Evolutionary conservation across 371 early-diverging fungal species (phyloP).

Genomic region (Zopfochytrium polystomum): DNA sequence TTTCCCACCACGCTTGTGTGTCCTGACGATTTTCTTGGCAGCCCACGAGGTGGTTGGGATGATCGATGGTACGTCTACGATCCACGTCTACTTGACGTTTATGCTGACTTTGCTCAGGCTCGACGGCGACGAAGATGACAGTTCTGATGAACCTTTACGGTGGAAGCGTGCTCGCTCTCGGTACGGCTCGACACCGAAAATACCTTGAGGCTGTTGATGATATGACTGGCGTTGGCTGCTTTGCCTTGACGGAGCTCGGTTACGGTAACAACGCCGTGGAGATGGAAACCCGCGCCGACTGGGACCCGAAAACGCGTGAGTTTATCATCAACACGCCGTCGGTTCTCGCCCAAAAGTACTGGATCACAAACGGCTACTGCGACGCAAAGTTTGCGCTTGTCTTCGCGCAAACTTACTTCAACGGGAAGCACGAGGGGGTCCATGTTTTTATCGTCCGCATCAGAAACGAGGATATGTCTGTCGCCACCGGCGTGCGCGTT

Average conservation of each 20-base stretch:
- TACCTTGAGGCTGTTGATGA: slow-evolving; percentile 56
- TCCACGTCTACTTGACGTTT: no score
- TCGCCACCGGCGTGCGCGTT: slow-evolving; percentile 56
- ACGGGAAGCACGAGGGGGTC: slow-evolving; percentile 63
- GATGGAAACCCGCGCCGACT: slow-evolving; percentile 64
- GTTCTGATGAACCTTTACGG: slow-evolving; percentile 65
- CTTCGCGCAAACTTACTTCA: slow-evolving; percentile 65
- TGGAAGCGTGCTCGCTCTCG: slow-evolving; percentile 64
- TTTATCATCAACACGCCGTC: slow-evolving; percentile 71
- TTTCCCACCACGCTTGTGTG: background rate
- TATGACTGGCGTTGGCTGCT: slow-evolving; percentile 63
- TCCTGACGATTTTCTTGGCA: slow-evolving; percentile 9
- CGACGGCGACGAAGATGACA: slow-evolving; percentile 65
- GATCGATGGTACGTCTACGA: no score
- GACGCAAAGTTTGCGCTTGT: slow-evolving; percentile 68
- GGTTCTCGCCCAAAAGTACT: slow-evolving; percentile 65
- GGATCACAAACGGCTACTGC: slow-evolving; percentile 64
- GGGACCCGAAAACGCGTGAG: slow-evolving; percentile 55
- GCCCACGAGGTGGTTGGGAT: slow-evolving; percentile 70
- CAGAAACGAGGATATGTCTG: slow-evolving; percentile 56
- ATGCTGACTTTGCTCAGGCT: no score
- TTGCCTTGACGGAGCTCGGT: slow-evolving; percentile 68
- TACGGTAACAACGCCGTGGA: slow-evolving; percentile 76
- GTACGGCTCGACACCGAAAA: slow-evolving; percentile 59
- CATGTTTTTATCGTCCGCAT: slow-evolving; percentile 52